A percentile compares a stretch with the other conserved stretches of the same genome.
These are phyloP conservation scores for Mollisia scopiformis DNA, from an alignment of 2,329 filamentous ascomycete genomes.

Conservation along the genomic window DNA sequence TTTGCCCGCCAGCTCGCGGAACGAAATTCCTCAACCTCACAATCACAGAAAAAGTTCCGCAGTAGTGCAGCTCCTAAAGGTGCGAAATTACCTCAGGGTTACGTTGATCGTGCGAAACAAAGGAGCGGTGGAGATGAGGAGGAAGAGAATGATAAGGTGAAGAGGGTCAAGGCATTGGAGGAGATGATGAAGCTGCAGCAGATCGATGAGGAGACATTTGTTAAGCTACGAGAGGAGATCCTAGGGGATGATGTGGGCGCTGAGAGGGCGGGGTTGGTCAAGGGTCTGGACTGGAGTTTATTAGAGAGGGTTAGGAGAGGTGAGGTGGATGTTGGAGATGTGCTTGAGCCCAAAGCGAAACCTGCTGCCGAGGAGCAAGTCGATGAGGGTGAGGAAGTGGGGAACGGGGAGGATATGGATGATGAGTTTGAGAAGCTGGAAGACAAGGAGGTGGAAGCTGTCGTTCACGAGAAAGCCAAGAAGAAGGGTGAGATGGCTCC, in stretches of 20 bases:
- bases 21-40: conserved; percentile 45
- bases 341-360: conserved; percentile 35
- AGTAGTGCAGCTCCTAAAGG: conserved; percentile 80
- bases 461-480: conserved; percentile 48
- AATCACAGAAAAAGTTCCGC: conserved; percentile 72
- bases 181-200: conserved; percentile 81
- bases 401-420: conserved; percentile 55
- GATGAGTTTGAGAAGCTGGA: conserved; percentile 67
- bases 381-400: conserved; percentile 33
- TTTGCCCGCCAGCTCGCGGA: conserved; percentile 87
- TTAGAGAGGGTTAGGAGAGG: conserved; percentile 70
- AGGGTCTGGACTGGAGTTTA: conserved; percentile 86
- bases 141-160: conserved; percentile 55
- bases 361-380: conserved; percentile 36
- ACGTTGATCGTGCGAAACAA: conserved; percentile 77
- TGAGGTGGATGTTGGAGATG: conserved; percentile 58
- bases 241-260: conserved; percentile 72
- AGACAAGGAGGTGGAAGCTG: conserved; percentile 54
- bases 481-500: conserved; percentile 66
- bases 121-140: conserved; percentile 60
- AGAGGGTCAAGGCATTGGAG: conserved; percentile 77
- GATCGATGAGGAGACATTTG: conserved; percentile 80
- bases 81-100: conserved; percentile 76
- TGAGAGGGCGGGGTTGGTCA: conserved; percentile 82
- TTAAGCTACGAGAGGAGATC: conserved; percentile 74